Conservation (phyloP, 2,329 filamentous ascomycete genomes). For the Dothistroma septosporum region DNA sequence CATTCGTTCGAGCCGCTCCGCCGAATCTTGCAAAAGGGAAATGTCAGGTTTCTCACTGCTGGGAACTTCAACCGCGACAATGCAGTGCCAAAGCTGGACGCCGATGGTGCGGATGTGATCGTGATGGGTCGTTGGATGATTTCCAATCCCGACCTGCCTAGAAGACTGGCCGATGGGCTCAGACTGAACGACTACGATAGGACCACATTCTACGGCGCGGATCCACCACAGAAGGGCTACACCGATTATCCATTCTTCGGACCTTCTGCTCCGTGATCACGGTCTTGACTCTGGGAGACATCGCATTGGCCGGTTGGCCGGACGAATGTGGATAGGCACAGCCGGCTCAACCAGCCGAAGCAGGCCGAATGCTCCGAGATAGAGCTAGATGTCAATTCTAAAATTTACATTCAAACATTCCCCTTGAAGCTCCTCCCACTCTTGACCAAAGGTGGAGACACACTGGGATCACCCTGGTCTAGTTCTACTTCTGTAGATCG, state of each 20-base stretch:
- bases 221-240: constrained; percentile 37
- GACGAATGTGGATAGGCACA: too few species aligned
- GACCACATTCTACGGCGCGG: constrained; percentile 40
- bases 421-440: too few species aligned
- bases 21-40: constrained; percentile 30
- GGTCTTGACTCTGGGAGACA: too few species aligned
- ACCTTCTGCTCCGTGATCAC: too few species aligned
- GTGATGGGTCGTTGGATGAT: constrained; percentile 50
- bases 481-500: not conserved
- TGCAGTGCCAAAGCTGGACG: constrained; percentile 32
- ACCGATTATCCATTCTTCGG: constrained; percentile 27
- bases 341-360: too few species aligned
- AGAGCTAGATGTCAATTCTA: too few species aligned
- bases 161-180: constrained; percentile 42
- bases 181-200: constrained; percentile 43
- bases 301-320: too few species aligned
- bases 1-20: too few species aligned
- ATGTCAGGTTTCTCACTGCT: constrained; percentile 47
- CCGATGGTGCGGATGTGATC: constrained; percentile 38
- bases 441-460: too few species aligned
- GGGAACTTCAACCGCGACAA: constrained; percentile 40
- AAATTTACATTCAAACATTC: too few species aligned
- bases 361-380: too few species aligned
- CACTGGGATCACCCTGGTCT: not conserved
- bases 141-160: constrained; percentile 47